Evolutionary conservation across 805 yeast species (phyloP), one percentile per base, ranked within the genome.

Genomic region (Candida awuae): DNA sequence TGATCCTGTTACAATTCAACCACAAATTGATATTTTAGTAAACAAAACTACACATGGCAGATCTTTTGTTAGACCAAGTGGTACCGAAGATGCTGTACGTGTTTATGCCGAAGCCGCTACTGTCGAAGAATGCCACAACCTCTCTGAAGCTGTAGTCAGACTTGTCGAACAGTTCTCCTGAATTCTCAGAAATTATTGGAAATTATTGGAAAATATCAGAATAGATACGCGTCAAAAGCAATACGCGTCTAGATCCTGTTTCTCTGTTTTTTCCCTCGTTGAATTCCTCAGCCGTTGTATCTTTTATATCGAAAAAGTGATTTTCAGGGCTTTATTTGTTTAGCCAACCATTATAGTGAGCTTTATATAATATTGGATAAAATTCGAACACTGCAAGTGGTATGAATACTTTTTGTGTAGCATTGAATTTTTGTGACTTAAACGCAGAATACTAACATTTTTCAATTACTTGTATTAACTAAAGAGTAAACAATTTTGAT

Each of bases 21-120:
- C 45, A 1, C 59, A 73, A 45, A 85, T 92, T 39, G 92, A 92
- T 55, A 66, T 52, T 4, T 55, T 72, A 21, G 90, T 90, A 15
- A 54, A 62, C 8, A 62, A 73, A 49, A 12, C 26, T 8, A 10
- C 19, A 5, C 54, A 61, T 14, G 97, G 90, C 2, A 73, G 98
- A 54, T 80, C 94, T 2, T 92, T 92, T 61, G 97, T 90, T 3
- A 75, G 98, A 50, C 97, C 98, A 8, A 82, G 94, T 44, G 98
- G 98, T 12, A 92, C 98, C 1, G 98, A 92, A 59, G 94, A 92
- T 59, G 97, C 96, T 0, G 97, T 92, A 2, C 75, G 98, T 51
- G 85, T 92, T 6, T 92, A 92, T 50, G 92, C 95, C 1, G 98
- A 92, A 60, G 95, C 96, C 0, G 67, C 65, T 3, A 70, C 75